A percentile compares a stretch with the other conserved stretches of the same genome.
Conservation (phyloP, 495 filamentous ascomycete species). For the Bombardia bombarda region DNA sequence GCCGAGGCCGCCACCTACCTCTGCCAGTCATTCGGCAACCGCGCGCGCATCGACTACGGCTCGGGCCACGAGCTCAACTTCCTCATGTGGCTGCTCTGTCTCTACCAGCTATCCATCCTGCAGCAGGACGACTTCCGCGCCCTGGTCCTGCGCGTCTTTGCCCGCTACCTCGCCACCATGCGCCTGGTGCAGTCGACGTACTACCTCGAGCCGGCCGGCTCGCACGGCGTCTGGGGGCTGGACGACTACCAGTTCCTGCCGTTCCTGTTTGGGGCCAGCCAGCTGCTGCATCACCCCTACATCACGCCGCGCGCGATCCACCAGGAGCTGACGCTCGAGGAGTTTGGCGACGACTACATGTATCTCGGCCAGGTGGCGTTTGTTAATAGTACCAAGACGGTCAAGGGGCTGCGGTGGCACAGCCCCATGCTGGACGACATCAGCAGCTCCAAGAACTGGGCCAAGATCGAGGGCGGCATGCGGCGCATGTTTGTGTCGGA, state of each 20-base stretch:
- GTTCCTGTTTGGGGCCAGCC: slow-evolving; percentile 87
- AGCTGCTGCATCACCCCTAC: slow-evolving; percentile 79
- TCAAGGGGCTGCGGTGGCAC: slow-evolving; percentile 93
- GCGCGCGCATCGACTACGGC: slow-evolving; percentile 89
- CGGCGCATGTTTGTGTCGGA: slow-evolving; percentile 91
- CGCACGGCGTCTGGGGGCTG: slow-evolving; percentile 93
- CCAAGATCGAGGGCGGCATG: slow-evolving; percentile 91
- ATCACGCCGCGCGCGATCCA: slow-evolving; percentile 86
- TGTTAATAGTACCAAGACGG: slow-evolving; percentile 93
- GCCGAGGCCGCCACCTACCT: slow-evolving; percentile 74
- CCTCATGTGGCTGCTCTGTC: slow-evolving; percentile 84
- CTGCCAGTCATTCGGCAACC: slow-evolving; percentile 74
- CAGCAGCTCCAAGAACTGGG: slow-evolving; percentile 82
- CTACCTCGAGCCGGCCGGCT: slow-evolving; percentile 91
- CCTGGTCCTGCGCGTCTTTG: slow-evolving; percentile 70
- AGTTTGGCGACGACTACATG: slow-evolving; percentile 71
- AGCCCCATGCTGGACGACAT: slow-evolving; percentile 99
- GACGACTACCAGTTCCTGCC: slow-evolving; percentile 98
- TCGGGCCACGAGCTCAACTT: slow-evolving; percentile 97
- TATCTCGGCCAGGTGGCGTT: slow-evolving; percentile 90
- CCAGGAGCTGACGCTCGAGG: slow-evolving; percentile 74
- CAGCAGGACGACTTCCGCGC: slow-evolving; percentile 55
- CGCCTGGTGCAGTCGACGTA: slow-evolving; percentile 79
- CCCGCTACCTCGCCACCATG: slow-evolving; percentile 72
- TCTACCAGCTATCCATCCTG: slow-evolving; percentile 71